phyloP scores from a whole-genome alignment of 2,329 filamentous ascomycete genomes.

The Lasiodiplodia sp. region DNA sequence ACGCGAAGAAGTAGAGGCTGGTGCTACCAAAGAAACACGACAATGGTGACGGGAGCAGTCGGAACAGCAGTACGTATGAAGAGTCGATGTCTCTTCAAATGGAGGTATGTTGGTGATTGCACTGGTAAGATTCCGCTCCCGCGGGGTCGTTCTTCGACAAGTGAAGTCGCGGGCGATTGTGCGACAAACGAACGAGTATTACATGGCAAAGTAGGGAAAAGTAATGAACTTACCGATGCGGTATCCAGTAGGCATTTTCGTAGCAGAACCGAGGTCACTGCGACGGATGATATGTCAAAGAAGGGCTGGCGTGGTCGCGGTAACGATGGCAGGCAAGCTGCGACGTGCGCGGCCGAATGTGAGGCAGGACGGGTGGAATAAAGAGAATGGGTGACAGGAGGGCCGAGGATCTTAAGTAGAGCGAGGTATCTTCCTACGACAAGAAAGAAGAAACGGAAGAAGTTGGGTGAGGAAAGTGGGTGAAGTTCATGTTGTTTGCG shows the following conservation, averaged over 20 bases:
- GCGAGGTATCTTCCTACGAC: not conserved
- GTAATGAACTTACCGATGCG: slow-evolving; percentile 24
- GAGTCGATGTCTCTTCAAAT: no score
- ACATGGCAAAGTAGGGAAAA: not conserved
- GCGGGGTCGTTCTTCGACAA: slow-evolving; percentile 10
- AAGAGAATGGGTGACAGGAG: not conserved
- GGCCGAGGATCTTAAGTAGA: not conserved
- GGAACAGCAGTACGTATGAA: no score
- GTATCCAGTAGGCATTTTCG: slow-evolving; percentile 30
- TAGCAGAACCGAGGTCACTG: slow-evolving; percentile 1
- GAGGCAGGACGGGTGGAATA: not conserved
- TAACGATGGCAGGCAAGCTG: slow-evolving; percentile 1
- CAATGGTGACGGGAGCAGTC: not conserved
- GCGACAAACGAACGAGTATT: not conserved
- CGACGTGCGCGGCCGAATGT: not conserved
- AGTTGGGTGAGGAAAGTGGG: slow-evolving; percentile 5
- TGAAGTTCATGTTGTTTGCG: slow-evolving; percentile 21
- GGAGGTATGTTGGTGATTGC: not conserved
- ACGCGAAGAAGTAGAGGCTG: not conserved
- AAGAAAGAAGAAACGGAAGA: slow-evolving; percentile 3
- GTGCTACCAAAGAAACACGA: not conserved
- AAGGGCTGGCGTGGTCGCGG: not conserved
- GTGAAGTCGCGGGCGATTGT: slow-evolving; percentile 9
- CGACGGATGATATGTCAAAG: slow-evolving; percentile 4
- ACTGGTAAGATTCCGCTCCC: slow-evolving; percentile 5